Evolutionary conservation across 805 yeast species (phyloP), one percentile per base, ranked within the genome.

Genomic region (Wickerhamomyces alni): DNA sequence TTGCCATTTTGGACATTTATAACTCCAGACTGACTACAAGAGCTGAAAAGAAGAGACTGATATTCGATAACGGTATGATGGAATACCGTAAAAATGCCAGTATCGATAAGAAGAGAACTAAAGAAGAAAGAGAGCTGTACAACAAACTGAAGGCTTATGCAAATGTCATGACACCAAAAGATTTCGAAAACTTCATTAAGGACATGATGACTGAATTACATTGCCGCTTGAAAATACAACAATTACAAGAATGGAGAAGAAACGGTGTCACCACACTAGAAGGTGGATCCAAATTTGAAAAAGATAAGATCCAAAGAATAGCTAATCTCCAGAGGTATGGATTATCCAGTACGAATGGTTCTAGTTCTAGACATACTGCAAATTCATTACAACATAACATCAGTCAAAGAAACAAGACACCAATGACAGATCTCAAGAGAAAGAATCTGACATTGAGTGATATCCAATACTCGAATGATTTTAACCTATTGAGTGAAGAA

Each of bases 241-340:
- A 88, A 61, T 66, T 94, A 24, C 99, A 93, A 61, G 91, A 83
- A 55, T 94, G 96, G 87, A 75, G 99, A 46, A 74, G 80, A 36
- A 82, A 87, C 58, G 99, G 99, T 5, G 75, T 93, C 36, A 83
- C 88, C 4, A 77, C 87, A 0, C 51, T 87, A 32, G 96, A 89
- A 44, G 82, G 76, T 36, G 99, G 98, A 5, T 62, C 69, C 26
- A 84, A 80, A 58, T 93, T 78, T 58, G 99, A 93, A 57, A 84
- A 87, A 58, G 99, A 94, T 58, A 87, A 87, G 58, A 69, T 79
- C 32, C 72, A 75, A 28, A 72, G 95, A 39, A 65, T 75, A 27
- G 75, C 78, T 10, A 80, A 80, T 36, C 60, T 78, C 43, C 85
- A 79, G 52, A 63, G 87, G 51, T 67, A 62, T 42, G 73, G 71